Evolutionary conservation across 176 grass and related monocot species (phyloP).

Genomic region (Aegilops umbellulata): DNA sequence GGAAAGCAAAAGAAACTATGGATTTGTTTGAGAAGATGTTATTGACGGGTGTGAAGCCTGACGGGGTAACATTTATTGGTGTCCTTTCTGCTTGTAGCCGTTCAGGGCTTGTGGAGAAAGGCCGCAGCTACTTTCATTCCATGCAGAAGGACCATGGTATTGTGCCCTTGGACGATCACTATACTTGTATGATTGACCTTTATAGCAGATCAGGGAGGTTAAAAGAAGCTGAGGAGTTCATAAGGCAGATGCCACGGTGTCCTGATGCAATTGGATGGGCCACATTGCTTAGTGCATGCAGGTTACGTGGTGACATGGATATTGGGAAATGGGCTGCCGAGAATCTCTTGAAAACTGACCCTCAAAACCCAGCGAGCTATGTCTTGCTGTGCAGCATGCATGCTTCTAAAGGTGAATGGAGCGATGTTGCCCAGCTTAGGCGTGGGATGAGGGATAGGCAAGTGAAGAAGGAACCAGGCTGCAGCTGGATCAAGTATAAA

Average conservation of each 20-base stretch:
- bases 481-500: slow-evolving; percentile 81
- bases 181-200: slow-evolving; percentile 78
- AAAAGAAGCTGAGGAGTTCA: slow-evolving; percentile 64
- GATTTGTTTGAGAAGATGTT: slow-evolving; percentile 70
- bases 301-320: slow-evolving; percentile 51
- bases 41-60: slow-evolving; percentile 48
- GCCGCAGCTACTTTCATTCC: slow-evolving; percentile 45
- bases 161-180: slow-evolving; percentile 51
- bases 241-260: slow-evolving; percentile 53
- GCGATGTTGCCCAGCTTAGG: slow-evolving; percentile 54
- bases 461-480: slow-evolving; percentile 79
- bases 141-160: slow-evolving; percentile 58
- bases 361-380: slow-evolving; percentile 67
- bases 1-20: slow-evolving; percentile 69
- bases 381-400: slow-evolving; percentile 62
- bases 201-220: slow-evolving; percentile 68
- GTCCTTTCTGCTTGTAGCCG: slow-evolving; percentile 72
- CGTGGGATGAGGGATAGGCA: slow-evolving; percentile 65
- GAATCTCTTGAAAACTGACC: slow-evolving; percentile 59
- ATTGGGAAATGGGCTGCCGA: slow-evolving; percentile 77
- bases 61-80: slow-evolving; percentile 65
- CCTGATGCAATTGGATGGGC: slow-evolving; percentile 71
- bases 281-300: slow-evolving; percentile 58
- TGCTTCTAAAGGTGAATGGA: slow-evolving; percentile 65
- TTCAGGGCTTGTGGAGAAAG: slow-evolving; percentile 66